Percentiles rank a stretch among this genome's conserved stretches.
Evolutionary conservation across 75 land plant genomes (phyloP).

Genomic region (Cryptomeria japonica): DNA sequence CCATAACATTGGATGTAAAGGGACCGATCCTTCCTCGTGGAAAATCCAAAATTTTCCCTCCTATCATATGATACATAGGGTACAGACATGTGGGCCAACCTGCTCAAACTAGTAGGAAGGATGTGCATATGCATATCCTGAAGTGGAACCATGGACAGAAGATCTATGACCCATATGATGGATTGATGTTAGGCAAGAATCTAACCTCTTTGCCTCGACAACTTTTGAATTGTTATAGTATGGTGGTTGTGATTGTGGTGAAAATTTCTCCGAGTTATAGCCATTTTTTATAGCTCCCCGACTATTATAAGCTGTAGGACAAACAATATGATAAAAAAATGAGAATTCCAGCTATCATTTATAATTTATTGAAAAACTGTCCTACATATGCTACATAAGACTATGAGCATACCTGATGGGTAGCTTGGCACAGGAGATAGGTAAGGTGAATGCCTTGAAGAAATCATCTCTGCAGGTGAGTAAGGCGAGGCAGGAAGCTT

Average conservation of each 20-base stretch:
- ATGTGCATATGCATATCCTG: constrained; percentile 8
- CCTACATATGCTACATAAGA: not conserved
- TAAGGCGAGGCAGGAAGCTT: constrained; percentile 8
- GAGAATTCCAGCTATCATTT: not conserved
- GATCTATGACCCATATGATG: not conserved
- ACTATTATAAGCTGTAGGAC: constrained; percentile 11
- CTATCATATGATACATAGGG: not conserved
- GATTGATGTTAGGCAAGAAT: constrained; percentile 7
- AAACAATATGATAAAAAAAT: constrained; percentile 8
- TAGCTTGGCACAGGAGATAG: constrained; percentile 5
- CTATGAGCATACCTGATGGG: not conserved
- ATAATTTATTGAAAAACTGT: not conserved
- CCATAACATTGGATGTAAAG: not conserved
- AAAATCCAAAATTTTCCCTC: not conserved
- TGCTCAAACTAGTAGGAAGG: constrained; percentile 12
- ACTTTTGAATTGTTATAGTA: not conserved
- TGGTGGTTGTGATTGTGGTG: constrained; percentile 9
- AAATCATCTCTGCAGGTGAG: not conserved
- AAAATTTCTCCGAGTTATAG: constrained; percentile 9
- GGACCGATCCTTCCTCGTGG: too few relatives aligned
- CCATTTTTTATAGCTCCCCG: constrained; percentile 13
- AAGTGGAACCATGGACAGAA: not conserved
- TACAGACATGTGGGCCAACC: not conserved
- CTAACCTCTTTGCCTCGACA: constrained; percentile 4
- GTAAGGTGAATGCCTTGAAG: constrained; percentile 5